Conservation (phyloP, 305 asterid species). For the Fraxinus ornus region DNA sequence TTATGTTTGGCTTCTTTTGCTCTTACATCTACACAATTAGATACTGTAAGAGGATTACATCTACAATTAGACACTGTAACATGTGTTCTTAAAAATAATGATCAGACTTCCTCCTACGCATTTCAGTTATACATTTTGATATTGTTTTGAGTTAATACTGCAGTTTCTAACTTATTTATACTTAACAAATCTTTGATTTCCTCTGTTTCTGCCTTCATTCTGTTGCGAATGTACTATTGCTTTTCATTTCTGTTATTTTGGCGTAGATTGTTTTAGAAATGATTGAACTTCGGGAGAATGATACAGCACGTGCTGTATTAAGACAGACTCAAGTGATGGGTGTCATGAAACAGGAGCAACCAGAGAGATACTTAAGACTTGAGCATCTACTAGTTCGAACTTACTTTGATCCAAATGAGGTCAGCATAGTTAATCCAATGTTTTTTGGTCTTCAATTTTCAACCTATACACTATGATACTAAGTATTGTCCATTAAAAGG, state of each 20-base stretch:
- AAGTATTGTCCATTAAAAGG: background rate
- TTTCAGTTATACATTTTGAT: background rate
- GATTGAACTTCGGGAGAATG: conserved; percentile 99
- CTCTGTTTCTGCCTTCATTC: conserved; percentile 3
- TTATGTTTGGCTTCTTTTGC: background rate
- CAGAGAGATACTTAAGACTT: conserved; percentile 91
- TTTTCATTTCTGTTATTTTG: conserved; percentile 16
- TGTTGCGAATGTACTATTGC: conserved; percentile 13
- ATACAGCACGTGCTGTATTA: conserved; percentile 92
- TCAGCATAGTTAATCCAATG: conserved; percentile 20
- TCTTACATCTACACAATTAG: background rate
- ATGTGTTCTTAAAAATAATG: background rate
- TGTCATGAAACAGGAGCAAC: conserved; percentile 96
- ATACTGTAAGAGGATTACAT: background rate
- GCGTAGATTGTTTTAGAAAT: conserved; percentile 86
- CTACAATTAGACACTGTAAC: no score
- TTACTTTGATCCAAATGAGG: conserved; percentile 97
- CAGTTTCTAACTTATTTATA: background rate
- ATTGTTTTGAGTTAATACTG: background rate
- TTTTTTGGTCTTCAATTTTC: background rate
- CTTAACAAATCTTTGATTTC: background rate
- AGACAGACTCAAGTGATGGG: conserved; percentile 99
- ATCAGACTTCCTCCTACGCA: background rate
- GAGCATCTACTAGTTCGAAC: conserved; percentile 94
- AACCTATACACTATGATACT: background rate